These are phyloP conservation scores for Conidiobolus incongruus DNA, from an alignment of 371 early-diverging fungal species.

Conservation along the genomic window DNA sequence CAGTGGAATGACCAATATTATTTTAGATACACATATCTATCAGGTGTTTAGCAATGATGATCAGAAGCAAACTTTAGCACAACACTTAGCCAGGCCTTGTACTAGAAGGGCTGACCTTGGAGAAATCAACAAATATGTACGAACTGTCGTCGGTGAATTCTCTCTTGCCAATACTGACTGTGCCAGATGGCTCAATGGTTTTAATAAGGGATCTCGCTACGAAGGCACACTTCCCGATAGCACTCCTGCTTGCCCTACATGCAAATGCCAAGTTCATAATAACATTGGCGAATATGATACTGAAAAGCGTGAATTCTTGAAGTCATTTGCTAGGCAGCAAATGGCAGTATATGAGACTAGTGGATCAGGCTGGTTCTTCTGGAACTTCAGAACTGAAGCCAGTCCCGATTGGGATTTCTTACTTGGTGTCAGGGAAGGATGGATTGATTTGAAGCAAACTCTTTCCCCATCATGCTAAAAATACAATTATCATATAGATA, in stretches of 20 bases:
- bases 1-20: background rate
- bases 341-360: conserved; percentile 22
- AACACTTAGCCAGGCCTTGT: conserved; percentile 9
- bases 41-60: conserved; percentile 18
- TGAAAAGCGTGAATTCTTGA: conserved; percentile 12
- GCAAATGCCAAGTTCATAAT: conserved; percentile 7
- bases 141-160: conserved; percentile 50
- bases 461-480: too few relatives aligned
- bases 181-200: conserved; percentile 42
- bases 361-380: conserved; percentile 48
- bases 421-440: conserved; percentile 13
- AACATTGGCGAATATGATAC: background rate
- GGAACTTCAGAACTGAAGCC: conserved; percentile 56
- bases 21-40: conserved; percentile 21
- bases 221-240: conserved; percentile 24
- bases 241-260: conserved; percentile 8
- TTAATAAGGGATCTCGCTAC: conserved; percentile 34
- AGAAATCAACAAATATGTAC: conserved; percentile 11
- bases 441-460: too few relatives aligned
- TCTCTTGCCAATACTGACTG: conserved; percentile 53
- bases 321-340: conserved; percentile 19
- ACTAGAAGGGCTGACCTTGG: conserved; percentile 5
- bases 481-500: too few relatives aligned
- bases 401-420: conserved; percentile 52
- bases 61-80: conserved; percentile 4